Percentiles rank a stretch among this genome's conserved stretches.
phyloP scores from a whole-genome alignment of 768 basidiomycete genomes.

The Lactifluus hygrophoroides region DNA sequence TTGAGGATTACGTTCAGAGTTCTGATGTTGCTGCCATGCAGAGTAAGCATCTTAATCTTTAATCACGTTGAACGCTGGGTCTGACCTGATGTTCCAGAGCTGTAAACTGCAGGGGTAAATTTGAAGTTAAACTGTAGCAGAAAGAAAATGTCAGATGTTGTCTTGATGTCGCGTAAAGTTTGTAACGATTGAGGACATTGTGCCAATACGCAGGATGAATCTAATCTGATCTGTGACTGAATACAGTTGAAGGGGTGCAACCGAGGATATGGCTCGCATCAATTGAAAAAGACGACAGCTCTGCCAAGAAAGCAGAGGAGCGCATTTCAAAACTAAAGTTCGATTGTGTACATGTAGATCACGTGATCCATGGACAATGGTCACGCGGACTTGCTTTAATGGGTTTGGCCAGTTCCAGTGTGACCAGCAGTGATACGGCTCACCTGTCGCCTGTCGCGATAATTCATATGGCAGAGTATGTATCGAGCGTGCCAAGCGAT shows the following conservation, averaged over 20 bases:
- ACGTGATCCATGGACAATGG: background rate
- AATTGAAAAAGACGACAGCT: too few species aligned
- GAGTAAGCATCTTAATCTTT: constrained; percentile 40
- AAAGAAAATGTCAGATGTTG: background rate
- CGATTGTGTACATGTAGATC: too few species aligned
- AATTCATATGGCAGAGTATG: constrained; percentile 13
- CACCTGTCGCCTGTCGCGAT: too few species aligned
- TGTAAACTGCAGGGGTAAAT: constrained; percentile 36
- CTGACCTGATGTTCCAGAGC: constrained; percentile 21
- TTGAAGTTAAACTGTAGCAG: background rate
- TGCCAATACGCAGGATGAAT: background rate
- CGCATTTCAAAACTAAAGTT: background rate
- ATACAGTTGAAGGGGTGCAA: too few species aligned
- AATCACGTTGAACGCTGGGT: background rate
- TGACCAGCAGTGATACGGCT: too few species aligned
- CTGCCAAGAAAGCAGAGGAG: background rate
- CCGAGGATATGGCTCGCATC: background rate
- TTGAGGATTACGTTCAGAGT: constrained; percentile 87
- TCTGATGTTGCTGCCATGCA: constrained; percentile 91
- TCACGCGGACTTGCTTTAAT: background rate
- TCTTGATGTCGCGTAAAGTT: background rate
- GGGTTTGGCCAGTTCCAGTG: background rate
- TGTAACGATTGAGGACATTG: background rate
- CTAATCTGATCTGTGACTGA: background rate
- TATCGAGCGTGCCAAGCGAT: background rate